A percentile compares a stretch with the other conserved stretches of the same genome.
Conservation (phyloP, 2,329 filamentous ascomycete species). For the Zasmidium citrigriseum region DNA sequence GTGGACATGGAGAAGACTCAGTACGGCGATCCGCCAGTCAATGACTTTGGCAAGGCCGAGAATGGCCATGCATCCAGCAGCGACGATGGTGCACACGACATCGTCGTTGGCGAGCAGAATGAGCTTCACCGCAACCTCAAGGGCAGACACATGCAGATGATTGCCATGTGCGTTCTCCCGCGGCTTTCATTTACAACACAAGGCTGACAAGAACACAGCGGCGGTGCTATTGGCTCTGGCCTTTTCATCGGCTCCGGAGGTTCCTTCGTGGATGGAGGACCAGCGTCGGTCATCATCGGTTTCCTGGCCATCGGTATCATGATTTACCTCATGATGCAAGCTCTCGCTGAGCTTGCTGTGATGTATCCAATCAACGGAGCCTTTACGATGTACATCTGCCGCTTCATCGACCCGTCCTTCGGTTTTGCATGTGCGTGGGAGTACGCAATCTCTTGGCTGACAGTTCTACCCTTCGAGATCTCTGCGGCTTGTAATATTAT, state of each 20-base stretch:
- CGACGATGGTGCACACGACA: slow-evolving; percentile 12
- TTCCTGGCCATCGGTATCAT: slow-evolving; percentile 43
- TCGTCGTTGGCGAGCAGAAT: slow-evolving; percentile 15
- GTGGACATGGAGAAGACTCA: background rate
- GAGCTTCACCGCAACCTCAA: slow-evolving; percentile 32
- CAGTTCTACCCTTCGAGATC: slow-evolving; percentile 35
- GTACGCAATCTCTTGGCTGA: slow-evolving; percentile 34
- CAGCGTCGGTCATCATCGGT: slow-evolving; percentile 49
- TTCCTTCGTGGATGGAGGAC: slow-evolving; percentile 51
- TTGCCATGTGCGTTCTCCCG: slow-evolving; percentile 29
- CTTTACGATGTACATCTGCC: slow-evolving; percentile 37
- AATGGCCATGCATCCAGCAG: slow-evolving; percentile 11
- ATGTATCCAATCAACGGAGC: slow-evolving; percentile 38
- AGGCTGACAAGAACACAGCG: slow-evolving; percentile 7
- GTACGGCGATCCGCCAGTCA: too few relatives aligned
- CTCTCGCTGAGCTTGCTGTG: slow-evolving; percentile 37
- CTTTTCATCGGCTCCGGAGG: slow-evolving; percentile 55
- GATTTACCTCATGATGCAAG: slow-evolving; percentile 39
- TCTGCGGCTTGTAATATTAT: slow-evolving; percentile 35
- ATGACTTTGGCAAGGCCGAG: too few relatives aligned
- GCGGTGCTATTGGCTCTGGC: slow-evolving; percentile 51
- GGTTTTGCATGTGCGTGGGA: slow-evolving; percentile 35
- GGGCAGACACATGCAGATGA: slow-evolving; percentile 40
- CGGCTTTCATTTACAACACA: background rate
- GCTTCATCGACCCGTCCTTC: slow-evolving; percentile 39